These are phyloP conservation scores for Cystofilobasidium macerans DNA, from an alignment of 768 basidiomycete genomes.

Conservation along the genomic window DNA sequence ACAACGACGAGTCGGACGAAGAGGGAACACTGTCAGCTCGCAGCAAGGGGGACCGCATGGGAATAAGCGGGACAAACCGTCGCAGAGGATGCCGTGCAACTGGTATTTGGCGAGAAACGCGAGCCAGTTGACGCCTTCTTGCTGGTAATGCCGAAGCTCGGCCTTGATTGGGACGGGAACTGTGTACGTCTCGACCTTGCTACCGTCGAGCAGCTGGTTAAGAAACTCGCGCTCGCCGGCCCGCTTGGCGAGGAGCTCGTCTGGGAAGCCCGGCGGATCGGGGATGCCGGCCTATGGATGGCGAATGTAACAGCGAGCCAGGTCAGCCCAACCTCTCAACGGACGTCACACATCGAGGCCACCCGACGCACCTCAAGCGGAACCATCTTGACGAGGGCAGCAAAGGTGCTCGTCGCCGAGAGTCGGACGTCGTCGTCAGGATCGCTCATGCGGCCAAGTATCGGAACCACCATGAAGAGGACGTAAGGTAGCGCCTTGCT, in stretches of 20 bases:
- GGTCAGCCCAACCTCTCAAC: too few relatives aligned
- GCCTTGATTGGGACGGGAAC: constrained; percentile 83
- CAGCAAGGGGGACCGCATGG: neutral
- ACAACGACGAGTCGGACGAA: neutral
- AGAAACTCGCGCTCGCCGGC: constrained; percentile 83
- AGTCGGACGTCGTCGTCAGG: constrained; percentile 80
- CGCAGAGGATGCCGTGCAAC: constrained; percentile 92
- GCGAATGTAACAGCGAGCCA: neutral
- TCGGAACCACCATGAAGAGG: constrained; percentile 89
- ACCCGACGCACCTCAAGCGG: constrained; percentile 68
- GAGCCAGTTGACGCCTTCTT: constrained; percentile 97
- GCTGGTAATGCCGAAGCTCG: constrained; percentile 91
- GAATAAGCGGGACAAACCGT: constrained; percentile 67
- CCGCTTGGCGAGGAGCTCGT: constrained; percentile 71
- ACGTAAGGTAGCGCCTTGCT: constrained; percentile 92
- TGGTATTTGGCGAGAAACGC: constrained; percentile 98
- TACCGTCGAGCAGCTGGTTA: constrained; percentile 84
- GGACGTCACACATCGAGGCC: too few relatives aligned
- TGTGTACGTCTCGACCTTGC: constrained; percentile 78
- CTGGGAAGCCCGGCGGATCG: constrained; percentile 83
- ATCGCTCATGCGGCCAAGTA: constrained; percentile 96
- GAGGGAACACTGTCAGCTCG: neutral
- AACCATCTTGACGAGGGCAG: constrained; percentile 94
- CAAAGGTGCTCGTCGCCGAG: constrained; percentile 93
- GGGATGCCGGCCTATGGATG: constrained; percentile 74